Base-by-base conservation (phyloP, 2,329 filamentous ascomycete species). In the Nectriaceae sp. region DNA sequence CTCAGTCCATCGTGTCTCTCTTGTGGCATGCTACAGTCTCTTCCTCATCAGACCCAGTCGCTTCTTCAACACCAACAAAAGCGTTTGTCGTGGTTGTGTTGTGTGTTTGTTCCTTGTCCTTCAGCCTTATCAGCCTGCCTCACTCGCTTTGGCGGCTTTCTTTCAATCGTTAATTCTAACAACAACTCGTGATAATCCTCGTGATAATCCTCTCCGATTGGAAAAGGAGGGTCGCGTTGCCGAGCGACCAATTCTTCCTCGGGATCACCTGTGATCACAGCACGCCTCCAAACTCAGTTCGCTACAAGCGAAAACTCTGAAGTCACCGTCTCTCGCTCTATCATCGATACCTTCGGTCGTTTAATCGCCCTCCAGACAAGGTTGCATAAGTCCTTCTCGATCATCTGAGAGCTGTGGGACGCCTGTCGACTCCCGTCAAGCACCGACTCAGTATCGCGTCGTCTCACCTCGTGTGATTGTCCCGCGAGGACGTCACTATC, bases 111-210 rank as follows among this genome's bases (percentile, higher is more conserved):
- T 47, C 26, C 18, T 56, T 53, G 44, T 52, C 42, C 53, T 57
- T 48, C 53, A 49, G 46, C 42, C 55, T 55, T 50, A 56, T 52
- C 46, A 51, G 56, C 53, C 71, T 70, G 70, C 74, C 74, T 83
- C 82, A 79, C 74, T 85, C 81, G 80, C 75, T 84, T 72, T 76
- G 76, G 76, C 75, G 74, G 71, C 65, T 71, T 71, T 63, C 49
- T 52, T 60, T 61, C 68, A 52, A 59, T 75, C 71, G 65, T 44
- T 50, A 40, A 40, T 47, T 37, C 44, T 46, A 48, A 36, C 37
- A 44, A 29, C 38, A 41, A 19, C 43, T 53, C 46, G 53, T 59
- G 52, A 62, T 54, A 52, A 38, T 55, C 55, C 15, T 46, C 46
- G 51, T 39, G 29, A 20, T 18, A 19, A n/a, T 20, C 13, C n/a